phyloP scores from a whole-genome alignment of 495 filamentous ascomycete genomes.

The Aspergillus baeticus region DNA sequence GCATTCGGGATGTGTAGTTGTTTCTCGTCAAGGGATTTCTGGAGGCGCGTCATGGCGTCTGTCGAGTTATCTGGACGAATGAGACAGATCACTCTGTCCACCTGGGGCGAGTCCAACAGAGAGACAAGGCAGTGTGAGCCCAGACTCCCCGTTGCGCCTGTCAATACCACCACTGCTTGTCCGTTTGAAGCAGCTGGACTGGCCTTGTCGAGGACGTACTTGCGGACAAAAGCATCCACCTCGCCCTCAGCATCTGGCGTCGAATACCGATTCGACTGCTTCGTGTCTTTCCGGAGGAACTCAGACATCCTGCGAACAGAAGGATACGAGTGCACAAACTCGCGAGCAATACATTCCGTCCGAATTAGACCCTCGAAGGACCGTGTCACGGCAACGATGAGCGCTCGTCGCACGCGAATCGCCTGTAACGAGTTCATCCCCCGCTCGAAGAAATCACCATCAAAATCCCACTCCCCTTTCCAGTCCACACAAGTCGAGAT shows the following conservation, averaged over 20 bases:
- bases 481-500: conserved; percentile 4
- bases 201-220: background rate
- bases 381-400: conserved; percentile 10
- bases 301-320: background rate
- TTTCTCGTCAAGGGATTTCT: background rate
- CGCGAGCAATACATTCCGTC: conserved; percentile 9
- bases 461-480: conserved; percentile 3
- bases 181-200: background rate
- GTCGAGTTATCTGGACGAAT: background rate
- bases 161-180: conserved; percentile 35
- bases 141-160: conserved; percentile 41
- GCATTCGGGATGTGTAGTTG: background rate
- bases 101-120: background rate
- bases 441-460: conserved; percentile 35
- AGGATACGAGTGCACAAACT: conserved; percentile 29
- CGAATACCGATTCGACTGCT: background rate
- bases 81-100: conserved; percentile 5
- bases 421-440: conserved; percentile 41
- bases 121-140: conserved; percentile 41
- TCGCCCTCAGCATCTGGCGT: background rate
- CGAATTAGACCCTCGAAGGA: conserved; percentile 11
- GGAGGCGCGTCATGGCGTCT: background rate
- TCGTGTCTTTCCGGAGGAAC: background rate
- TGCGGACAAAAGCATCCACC: background rate
- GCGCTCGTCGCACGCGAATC: conserved; percentile 15